Base-by-base conservation (phyloP, 345 rosid species). In the Populus tremula region DNA sequence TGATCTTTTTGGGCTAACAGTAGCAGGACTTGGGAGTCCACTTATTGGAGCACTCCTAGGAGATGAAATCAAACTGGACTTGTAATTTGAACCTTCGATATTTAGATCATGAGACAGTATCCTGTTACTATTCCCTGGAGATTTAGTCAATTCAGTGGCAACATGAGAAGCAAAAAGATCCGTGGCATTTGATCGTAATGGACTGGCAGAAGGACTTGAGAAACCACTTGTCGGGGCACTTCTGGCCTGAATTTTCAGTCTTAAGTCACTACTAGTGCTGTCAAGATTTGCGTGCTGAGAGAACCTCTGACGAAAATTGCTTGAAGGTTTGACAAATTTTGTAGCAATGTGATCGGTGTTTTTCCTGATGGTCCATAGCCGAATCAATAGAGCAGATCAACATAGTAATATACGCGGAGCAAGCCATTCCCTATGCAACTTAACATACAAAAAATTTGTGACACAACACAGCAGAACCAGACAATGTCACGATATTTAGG, bases 201-300 rank as follows among this genome's bases (percentile, higher is more conserved):
- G 91, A 75, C 91, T 89, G 62, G 77, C 61, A 16, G 71, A 45
- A 56, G 91, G 93, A 78, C 89, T 89, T 35, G 91, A 81, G 62
- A 83, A 79, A 80, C 82, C 80, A 78, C 85, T 88, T 21, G 90
- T 70, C n/a, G 96, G 93, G 70, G 96, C 93, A 80, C 96, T 91
- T 84, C 85, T 80, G 35, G 86, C 83, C 18, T 86, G 76, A 29
- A 77, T 75, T 27, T 80, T 74, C 73, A 75, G 43, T 81, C 84
- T 86, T 76, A 82, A 80, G 73, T 82, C 78, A 70, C 71, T 65
- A 76, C 49, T 72, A 69, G 35, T 54, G 62, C 36, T 73, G 77
- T 80, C 83, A 78, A 68, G 47, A 50, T 73, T 80, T 67, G 41
- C 73, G 59, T 83, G 81, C 20, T 70, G 72, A 69, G 82, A 64